phyloP scores from a whole-genome alignment of 805 yeast genomes.

The Sugiyamaella marilandica region DNA sequence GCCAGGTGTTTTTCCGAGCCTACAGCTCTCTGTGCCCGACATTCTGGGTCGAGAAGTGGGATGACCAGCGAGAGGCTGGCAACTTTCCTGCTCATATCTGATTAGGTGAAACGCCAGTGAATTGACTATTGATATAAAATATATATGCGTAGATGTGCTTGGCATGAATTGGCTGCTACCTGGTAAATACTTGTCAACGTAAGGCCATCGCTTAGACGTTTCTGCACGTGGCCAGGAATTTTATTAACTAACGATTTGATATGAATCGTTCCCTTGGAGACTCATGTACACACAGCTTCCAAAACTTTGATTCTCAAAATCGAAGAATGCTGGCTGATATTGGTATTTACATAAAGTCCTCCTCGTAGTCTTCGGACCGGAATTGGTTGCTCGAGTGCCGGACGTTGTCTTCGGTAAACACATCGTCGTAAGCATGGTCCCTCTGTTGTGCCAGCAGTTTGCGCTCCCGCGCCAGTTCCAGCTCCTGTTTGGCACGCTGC shows the following conservation, averaged over 20 bases:
- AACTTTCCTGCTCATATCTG: conserved; percentile 43
- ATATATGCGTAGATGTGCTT: no score
- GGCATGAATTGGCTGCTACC: background rate
- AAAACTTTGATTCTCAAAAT: background rate
- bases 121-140: background rate
- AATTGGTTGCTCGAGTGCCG: conserved; percentile 43
- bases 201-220: no score
- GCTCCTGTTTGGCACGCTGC: conserved; percentile 39
- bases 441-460: conserved; percentile 32
- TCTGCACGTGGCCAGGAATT: no score
- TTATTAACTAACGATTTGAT: no score
- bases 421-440: conserved; percentile 44
- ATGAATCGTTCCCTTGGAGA: no score
- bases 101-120: background rate
- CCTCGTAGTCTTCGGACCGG: conserved; percentile 49
- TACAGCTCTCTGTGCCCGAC: conserved; percentile 59
- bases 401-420: conserved; percentile 45
- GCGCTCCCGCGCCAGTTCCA: conserved; percentile 30
- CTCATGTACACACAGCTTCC: no score
- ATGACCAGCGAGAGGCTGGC: conserved; percentile 45
- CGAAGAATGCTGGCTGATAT: background rate
- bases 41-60: conserved; percentile 38
- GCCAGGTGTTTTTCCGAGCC: conserved; percentile 89
- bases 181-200: no score
- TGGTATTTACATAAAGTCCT: conserved; percentile 47